phyloP scores from a whole-genome alignment of 768 basidiomycete genomes.

The Ramaria rubella region DNA sequence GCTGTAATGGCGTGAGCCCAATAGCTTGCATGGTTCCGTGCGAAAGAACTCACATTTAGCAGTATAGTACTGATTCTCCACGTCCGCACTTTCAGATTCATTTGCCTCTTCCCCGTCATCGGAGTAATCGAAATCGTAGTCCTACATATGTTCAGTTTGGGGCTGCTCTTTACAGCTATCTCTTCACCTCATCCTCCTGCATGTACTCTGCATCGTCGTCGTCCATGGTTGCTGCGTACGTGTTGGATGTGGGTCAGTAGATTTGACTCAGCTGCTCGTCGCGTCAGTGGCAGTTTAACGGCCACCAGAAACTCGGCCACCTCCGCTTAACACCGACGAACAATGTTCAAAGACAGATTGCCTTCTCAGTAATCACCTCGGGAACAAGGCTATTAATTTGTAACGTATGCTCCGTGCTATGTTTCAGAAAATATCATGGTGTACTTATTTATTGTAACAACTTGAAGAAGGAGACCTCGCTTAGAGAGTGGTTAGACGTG shows the following conservation, averaged over 20 bases:
- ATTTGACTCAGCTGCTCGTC: too few species aligned
- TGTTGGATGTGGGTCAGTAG: neutral
- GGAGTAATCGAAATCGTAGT: constrained; percentile 95
- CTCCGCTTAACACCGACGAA: neutral
- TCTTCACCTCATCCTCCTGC: constrained; percentile 76
- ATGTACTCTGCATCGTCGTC: constrained; percentile 93
- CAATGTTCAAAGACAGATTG: neutral
- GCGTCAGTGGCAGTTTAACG: neutral
- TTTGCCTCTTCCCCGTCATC: constrained; percentile 75
- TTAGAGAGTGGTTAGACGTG: too few species aligned
- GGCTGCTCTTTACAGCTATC: constrained; percentile 9
- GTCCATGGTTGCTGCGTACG: constrained; percentile 48
- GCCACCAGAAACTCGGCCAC: neutral
- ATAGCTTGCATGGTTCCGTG: neutral
- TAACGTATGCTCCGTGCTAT: too few species aligned
- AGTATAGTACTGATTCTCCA: constrained; percentile 97
- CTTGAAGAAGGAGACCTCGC: too few species aligned
- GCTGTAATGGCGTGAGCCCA: constrained; percentile 36
- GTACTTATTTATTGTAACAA: too few species aligned
- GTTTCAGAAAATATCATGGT: too few species aligned
- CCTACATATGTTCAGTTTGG: constrained; percentile 38
- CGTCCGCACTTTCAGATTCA: constrained; percentile 74
- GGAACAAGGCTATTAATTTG: too few species aligned
- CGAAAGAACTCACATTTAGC: constrained; percentile 73
- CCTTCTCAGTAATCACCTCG: too few species aligned